Evolutionary conservation across 83 land plant species (phyloP).

Genomic region (Picea mariana): DNA sequence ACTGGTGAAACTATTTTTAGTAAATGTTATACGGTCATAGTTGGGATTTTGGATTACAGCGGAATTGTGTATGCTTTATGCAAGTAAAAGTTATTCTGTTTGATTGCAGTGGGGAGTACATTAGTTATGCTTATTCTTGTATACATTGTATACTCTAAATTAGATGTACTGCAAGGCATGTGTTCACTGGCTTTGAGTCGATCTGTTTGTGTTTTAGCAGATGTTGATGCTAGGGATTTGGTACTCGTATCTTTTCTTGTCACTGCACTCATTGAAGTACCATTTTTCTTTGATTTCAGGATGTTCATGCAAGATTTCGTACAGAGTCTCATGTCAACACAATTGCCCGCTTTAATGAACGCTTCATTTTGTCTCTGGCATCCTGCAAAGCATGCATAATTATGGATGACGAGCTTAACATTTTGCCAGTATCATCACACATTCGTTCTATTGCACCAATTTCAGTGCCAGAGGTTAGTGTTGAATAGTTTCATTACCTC

Average conservation of each 20-base stretch:
- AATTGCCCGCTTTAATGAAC: slow-evolving; percentile 89
- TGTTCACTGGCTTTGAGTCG: neutral
- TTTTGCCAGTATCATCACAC: slow-evolving; percentile 91
- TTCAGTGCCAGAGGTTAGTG: slow-evolving; percentile 62
- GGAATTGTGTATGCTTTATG: neutral
- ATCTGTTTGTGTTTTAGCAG: neutral
- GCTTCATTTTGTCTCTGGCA: slow-evolving; percentile 90
- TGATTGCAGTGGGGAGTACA: neutral
- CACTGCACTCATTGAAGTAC: neutral
- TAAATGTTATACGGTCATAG: too few relatives aligned
- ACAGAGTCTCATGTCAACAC: slow-evolving; percentile 90
- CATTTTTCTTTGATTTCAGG: slow-evolving; percentile 42
- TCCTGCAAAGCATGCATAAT: slow-evolving; percentile 91
- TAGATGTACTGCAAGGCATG: neutral
- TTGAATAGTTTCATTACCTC: slow-evolving; percentile 6
- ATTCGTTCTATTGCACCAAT: slow-evolving; percentile 67
- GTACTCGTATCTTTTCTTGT: neutral
- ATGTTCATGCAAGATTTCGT: slow-evolving; percentile 96
- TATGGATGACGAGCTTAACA: slow-evolving; percentile 98
- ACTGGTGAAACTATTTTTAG: too few relatives aligned
- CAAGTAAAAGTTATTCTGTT: neutral
- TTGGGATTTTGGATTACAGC: too few relatives aligned
- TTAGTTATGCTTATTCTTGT: neutral
- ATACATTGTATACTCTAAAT: neutral
- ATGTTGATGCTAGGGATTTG: slow-evolving; percentile 1